A percentile compares a stretch with the other conserved stretches of the same genome.
These are phyloP conservation scores for Spathaspora girioi DNA, from an alignment of 805 yeast genomes.

Conservation along the genomic window DNA sequence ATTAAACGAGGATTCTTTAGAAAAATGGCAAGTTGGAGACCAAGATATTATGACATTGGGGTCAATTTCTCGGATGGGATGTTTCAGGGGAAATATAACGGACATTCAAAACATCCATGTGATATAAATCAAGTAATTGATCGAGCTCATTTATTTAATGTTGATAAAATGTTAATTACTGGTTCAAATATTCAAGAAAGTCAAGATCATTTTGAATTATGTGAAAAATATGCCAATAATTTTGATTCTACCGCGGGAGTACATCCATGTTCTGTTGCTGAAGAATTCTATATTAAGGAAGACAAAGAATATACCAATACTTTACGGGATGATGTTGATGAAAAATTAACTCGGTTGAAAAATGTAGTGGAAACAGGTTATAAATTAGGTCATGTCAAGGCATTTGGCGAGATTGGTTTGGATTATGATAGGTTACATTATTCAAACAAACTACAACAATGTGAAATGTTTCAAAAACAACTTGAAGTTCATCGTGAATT, in stretches of 20 bases:
- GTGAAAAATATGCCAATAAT: constrained; percentile 30
- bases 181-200: constrained; percentile 78
- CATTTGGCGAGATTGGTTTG: constrained; percentile 94
- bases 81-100: constrained; percentile 80
- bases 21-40: constrained; percentile 26
- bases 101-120: constrained; percentile 55
- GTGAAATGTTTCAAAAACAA: constrained; percentile 66
- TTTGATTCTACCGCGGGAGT: constrained; percentile 80
- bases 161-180: constrained; percentile 70
- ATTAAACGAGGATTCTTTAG: background rate
- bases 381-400: constrained; percentile 54
- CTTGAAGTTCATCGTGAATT: constrained; percentile 53
- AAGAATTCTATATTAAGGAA: constrained; percentile 28
- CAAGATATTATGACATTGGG: constrained; percentile 44
- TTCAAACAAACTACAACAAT: constrained; percentile 66
- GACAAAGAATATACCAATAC: constrained; percentile 29
- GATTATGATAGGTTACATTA: constrained; percentile 89
- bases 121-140: constrained; percentile 64
- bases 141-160: constrained; percentile 65
- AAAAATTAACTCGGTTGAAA: constrained; percentile 48
- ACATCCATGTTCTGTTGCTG: constrained; percentile 84
- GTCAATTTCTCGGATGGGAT: constrained; percentile 86
- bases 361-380: constrained; percentile 47
- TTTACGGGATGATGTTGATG: constrained; percentile 24
- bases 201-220: constrained; percentile 53